Conservation (phyloP, 2,329 filamentous ascomycete genomes). For the Westerdykella aurantiaca region DNA sequence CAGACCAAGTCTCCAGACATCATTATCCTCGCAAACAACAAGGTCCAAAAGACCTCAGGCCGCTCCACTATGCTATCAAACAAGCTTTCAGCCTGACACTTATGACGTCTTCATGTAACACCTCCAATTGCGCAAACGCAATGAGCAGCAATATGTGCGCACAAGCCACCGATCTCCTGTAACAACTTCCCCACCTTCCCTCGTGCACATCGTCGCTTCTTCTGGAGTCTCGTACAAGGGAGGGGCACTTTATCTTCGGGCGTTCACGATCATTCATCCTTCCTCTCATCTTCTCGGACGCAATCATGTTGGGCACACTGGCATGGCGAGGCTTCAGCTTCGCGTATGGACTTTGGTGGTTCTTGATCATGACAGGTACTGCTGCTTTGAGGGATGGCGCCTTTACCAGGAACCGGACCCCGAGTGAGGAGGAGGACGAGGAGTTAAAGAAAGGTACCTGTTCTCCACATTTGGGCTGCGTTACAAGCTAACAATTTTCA, state of each 20-base stretch:
- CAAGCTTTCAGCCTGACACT: not conserved
- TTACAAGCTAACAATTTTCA: not conserved
- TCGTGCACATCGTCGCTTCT: no score
- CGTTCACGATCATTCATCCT: not conserved
- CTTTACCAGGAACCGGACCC: conserved; percentile 19
- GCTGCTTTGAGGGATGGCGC: conserved; percentile 23
- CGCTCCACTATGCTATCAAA: not conserved
- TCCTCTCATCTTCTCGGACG: not conserved
- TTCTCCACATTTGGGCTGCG: not conserved
- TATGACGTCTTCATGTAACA: no score
- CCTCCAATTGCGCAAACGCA: no score
- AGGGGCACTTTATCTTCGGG: no score
- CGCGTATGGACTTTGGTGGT: conserved; percentile 26
- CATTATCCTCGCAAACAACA: no score
- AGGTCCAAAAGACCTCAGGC: not conserved
- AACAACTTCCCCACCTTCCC: no score
- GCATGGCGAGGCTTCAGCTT: conserved; percentile 25
- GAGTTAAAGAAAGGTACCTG: conserved; percentile 20
- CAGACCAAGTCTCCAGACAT: no score
- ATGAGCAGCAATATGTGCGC: no score
- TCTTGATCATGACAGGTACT: conserved; percentile 15
- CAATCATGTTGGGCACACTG: conserved; percentile 14
- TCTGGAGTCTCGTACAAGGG: no score
- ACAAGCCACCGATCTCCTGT: no score
- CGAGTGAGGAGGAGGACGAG: conserved; percentile 23